Conservation (phyloP, 495 filamentous ascomycete species). For the Penicillium longicatenatum region DNA sequence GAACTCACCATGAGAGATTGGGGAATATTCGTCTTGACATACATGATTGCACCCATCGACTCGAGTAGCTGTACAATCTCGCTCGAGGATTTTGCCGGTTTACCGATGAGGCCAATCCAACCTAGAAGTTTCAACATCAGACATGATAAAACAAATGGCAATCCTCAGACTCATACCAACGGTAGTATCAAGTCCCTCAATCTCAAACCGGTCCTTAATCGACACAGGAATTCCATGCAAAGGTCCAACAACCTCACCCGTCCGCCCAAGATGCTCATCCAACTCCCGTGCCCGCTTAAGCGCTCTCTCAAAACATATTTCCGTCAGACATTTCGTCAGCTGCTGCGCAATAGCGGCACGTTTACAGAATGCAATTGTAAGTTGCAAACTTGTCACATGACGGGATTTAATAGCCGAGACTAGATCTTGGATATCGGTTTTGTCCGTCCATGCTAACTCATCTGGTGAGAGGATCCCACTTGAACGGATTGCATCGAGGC, state of each 20-base stretch:
- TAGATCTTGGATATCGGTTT: conserved; percentile 39
- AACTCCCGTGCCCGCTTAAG: conserved; percentile 36
- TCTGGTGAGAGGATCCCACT: conserved; percentile 43
- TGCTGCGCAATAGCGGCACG: conserved; percentile 59
- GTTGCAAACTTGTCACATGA: conserved; percentile 10
- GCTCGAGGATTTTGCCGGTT: conserved; percentile 28
- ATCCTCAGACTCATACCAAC: conserved; percentile 28
- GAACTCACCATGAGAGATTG: conserved; percentile 46
- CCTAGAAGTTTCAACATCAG: conserved; percentile 10
- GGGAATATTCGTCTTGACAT: conserved; percentile 62
- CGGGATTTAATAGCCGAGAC: conserved; percentile 21
- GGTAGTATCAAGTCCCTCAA: conserved; percentile 52
- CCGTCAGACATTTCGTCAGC: conserved; percentile 60
- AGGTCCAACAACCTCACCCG: conserved; percentile 53
- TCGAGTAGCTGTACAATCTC: conserved; percentile 27
- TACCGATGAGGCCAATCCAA: conserved; percentile 31
- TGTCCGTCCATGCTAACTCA: conserved; percentile 54
- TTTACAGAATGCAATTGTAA: conserved; percentile 61
- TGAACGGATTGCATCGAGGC: conserved; percentile 22
- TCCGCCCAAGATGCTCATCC: conserved; percentile 39
- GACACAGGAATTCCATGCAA: conserved; percentile 68
- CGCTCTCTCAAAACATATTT: conserved; percentile 57
- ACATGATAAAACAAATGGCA: background rate
- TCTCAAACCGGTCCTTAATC: conserved; percentile 63
- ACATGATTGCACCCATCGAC: conserved; percentile 50